These are phyloP conservation scores for Phycomyces blakesleeanus DNA, from an alignment of 192 early-diverging fungal genomes.

Conservation along the genomic window DNA sequence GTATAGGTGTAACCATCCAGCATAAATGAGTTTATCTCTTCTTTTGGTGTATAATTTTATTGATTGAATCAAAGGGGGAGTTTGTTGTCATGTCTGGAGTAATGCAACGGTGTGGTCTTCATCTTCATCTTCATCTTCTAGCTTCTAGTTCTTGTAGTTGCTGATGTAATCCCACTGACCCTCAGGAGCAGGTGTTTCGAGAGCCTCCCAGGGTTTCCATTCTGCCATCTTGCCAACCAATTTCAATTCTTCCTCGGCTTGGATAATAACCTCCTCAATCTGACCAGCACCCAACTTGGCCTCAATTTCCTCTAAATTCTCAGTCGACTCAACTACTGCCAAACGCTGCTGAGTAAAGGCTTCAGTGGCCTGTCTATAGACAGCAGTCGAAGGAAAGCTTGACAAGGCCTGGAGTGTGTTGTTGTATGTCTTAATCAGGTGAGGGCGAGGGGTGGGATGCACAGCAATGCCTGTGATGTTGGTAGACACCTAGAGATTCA, in stretches of 20 bases:
- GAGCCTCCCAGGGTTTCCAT: constrained; percentile 77
- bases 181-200: constrained; percentile 72
- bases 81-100: too few relatives aligned
- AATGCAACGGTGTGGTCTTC: too few relatives aligned
- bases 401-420: constrained; percentile 68
- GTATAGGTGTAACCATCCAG: too few relatives aligned
- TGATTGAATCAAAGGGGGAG: too few relatives aligned
- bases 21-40: too few relatives aligned
- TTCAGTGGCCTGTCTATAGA: constrained; percentile 80
- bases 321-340: constrained; percentile 67
- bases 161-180: constrained; percentile 80
- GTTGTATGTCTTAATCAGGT: constrained; percentile 80
- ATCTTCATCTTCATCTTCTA: too few relatives aligned
- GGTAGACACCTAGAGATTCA: constrained; percentile 53
- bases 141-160: constrained; percentile 15
- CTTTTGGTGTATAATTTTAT: too few relatives aligned
- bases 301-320: constrained; percentile 77
- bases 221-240: constrained; percentile 80
- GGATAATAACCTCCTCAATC: constrained; percentile 88
- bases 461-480: constrained; percentile 84
- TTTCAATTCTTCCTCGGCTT: constrained; percentile 85
- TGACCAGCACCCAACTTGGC: constrained; percentile 70
- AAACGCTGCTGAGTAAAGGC: constrained; percentile 75
- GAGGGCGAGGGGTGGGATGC: constrained; percentile 80
- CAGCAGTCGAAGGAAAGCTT: constrained; percentile 70